These are phyloP conservation scores for Starmera quercuum DNA, from an alignment of 805 yeast genomes.

Conservation along the genomic window DNA sequence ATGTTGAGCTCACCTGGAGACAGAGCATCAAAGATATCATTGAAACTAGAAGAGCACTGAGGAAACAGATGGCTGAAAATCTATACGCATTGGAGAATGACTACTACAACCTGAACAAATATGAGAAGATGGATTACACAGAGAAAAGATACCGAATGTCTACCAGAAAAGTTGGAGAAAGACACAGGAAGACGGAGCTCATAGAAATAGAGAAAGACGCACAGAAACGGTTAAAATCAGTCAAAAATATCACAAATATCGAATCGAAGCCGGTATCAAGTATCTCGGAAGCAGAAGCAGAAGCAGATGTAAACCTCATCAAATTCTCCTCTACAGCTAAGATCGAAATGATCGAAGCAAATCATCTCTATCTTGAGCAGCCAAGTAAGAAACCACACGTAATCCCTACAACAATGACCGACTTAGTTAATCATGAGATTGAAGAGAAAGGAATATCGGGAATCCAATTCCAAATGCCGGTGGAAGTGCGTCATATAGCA, in stretches of 20 bases:
- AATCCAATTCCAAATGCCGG: conserved; percentile 1
- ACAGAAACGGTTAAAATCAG: conserved; percentile 1
- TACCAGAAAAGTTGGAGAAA: conserved; percentile 13
- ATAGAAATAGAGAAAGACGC: conserved; percentile 8
- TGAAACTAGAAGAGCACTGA: conserved; percentile 5
- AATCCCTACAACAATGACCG: conserved; percentile 20
- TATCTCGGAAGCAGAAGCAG: conserved; percentile 11
- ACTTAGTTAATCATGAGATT: conserved; percentile 17
- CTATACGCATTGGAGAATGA: conserved; percentile 9
- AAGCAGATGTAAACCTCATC: conserved; percentile 9
- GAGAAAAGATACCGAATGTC: conserved; percentile 12
- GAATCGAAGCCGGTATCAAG: not conserved
- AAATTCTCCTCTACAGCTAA: conserved; percentile 3
- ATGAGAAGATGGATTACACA: conserved; percentile 2
- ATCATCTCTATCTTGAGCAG: conserved; percentile 13
- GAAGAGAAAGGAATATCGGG: conserved; percentile 11
- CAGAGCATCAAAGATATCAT: conserved; percentile 12
- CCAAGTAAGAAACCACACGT: conserved; percentile 7
- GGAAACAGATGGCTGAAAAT: conserved; percentile 1
- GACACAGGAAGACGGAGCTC: conserved; percentile 6
- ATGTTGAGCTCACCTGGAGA: conserved; percentile 16
- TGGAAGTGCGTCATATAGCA: not conserved
- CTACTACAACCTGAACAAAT: conserved; percentile 7
- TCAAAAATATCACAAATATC: not conserved
- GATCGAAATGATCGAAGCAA: conserved; percentile 13